phyloP scores from a whole-genome alignment of 805 yeast genomes.

The Ogataea trehaloabstinens region DNA sequence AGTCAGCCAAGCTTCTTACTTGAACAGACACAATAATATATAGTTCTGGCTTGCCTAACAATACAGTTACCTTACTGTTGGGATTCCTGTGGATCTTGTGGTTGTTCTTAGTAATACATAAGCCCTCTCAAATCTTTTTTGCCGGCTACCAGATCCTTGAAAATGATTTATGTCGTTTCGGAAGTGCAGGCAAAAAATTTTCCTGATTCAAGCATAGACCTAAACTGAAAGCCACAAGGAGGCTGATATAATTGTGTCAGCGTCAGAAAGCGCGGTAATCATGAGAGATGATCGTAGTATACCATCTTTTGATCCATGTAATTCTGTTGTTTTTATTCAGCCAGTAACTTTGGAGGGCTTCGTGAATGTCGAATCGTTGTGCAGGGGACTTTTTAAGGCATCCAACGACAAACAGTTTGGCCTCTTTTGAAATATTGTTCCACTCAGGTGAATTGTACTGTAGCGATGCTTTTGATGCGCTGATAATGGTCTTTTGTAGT shows the following conservation, averaged over 20 bases:
- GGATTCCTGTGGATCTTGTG: too few relatives aligned
- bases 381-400: constrained; percentile 39
- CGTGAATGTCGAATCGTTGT: constrained; percentile 35
- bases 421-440: constrained; percentile 37
- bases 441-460: constrained; percentile 41
- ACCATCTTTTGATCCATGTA: constrained; percentile 35
- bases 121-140: neutral
- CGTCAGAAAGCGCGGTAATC: too few relatives aligned
- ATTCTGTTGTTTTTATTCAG: constrained; percentile 35
- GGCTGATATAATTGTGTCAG: too few relatives aligned
- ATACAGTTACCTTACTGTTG: too few relatives aligned
- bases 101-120: neutral
- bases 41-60: too few relatives aligned
- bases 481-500: constrained; percentile 40
- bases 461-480: constrained; percentile 41
- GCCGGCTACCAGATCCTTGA: neutral
- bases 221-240: too few relatives aligned
- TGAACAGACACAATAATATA: neutral
- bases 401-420: constrained; percentile 43
- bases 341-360: constrained; percentile 49
- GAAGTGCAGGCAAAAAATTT: neutral
- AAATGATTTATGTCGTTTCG: neutral
- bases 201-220: too few relatives aligned
- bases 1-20: neutral
- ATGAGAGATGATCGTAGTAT: constrained; percentile 29